phyloP scores from a whole-genome alignment of 352 stramenopile genomes.

The Pythium phragmitis region DNA sequence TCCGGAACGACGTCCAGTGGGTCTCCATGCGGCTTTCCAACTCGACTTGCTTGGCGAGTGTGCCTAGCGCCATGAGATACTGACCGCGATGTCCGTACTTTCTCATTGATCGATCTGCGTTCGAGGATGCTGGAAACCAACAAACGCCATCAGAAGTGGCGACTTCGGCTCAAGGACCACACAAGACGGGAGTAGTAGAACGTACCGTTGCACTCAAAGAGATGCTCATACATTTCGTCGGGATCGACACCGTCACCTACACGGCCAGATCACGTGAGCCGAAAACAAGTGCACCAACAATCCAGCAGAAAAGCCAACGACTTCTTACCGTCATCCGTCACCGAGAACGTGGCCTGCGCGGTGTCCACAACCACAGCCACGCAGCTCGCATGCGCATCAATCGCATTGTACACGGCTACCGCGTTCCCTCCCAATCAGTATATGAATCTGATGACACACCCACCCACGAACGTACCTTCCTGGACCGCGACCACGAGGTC shows the following conservation, averaged over 20 bases:
- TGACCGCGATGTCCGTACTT: slow-evolving; percentile 50
- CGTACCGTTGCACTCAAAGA: slow-evolving; percentile 50
- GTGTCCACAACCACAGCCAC: slow-evolving; percentile 51
- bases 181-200: not conserved
- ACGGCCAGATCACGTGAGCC: not conserved
- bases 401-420: slow-evolving; percentile 73
- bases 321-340: slow-evolving; percentile 65
- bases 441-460: not conserved
- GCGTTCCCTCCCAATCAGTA: not conserved
- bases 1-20: slow-evolving; percentile 63
- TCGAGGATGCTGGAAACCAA: slow-evolving; percentile 40
- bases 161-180: not conserved
- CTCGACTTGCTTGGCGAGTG: slow-evolving; percentile 44
- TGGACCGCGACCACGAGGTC: slow-evolving; percentile 56
- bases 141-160: not conserved
- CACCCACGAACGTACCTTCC: slow-evolving; percentile 44
- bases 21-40: slow-evolving; percentile 59
- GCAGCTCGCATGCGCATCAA: slow-evolving; percentile 55
- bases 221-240: slow-evolving; percentile 43
- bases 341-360: slow-evolving; percentile 49
- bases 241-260: slow-evolving; percentile 64
- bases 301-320: not conserved
- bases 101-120: not conserved
- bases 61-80: slow-evolving; percentile 48
- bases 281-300: not conserved